Base-by-base conservation (phyloP, 305 asterid species). In the Fraxinus sp. region DNA sequence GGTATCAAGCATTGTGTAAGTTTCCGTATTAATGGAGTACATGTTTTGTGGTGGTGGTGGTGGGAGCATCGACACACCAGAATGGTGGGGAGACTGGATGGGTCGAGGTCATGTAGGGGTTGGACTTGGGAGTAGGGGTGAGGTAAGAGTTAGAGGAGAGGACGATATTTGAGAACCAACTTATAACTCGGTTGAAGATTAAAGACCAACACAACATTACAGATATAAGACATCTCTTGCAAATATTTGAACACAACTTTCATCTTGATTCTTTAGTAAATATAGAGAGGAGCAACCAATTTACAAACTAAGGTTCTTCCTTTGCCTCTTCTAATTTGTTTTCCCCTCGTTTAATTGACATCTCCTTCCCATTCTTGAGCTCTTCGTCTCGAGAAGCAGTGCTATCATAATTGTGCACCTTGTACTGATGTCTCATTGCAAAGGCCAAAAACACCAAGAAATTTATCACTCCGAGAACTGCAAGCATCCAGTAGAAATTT, bases 401-500 rank as follows among this genome's bases (percentile, higher is more conserved):
- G 62, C 73, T 85, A 52, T 39, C 80, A 76, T 86, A 87, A 41
- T 88, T 88, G 52, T 91, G 97, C 87, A 82, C 85, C 89, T 92
- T 93, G 66, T 95, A 95, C 78, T 83, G 90, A 81, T 95, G 97
- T 82, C 85, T 91, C 90, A 57, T 79, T 0, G 99, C 91, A 76
- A 92, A 91, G 9, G 66, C 83, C 28, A 94, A 33, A 78, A 92
- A 95, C 26, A 82, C 81, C 49, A 85, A 20, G 80, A 90, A 87
- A 84, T 95, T 95, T 79, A 94, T 14, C 76, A 90, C 89, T 24
- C 94, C 97, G 46, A 95, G 82, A 55, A 91, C 87, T 4, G 95
- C 97, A 7, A 95, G 89, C 94, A 95, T 76, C 98, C 95, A 92
- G 76, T 94, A 95, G 73, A 95, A 95, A 11, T 88, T 75, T 13